A percentile compares a stretch with the other conserved stretches of the same genome.
phyloP scores from a whole-genome alignment of 108 stramenopile species.

The Chaetoceros muelleri region DNA sequence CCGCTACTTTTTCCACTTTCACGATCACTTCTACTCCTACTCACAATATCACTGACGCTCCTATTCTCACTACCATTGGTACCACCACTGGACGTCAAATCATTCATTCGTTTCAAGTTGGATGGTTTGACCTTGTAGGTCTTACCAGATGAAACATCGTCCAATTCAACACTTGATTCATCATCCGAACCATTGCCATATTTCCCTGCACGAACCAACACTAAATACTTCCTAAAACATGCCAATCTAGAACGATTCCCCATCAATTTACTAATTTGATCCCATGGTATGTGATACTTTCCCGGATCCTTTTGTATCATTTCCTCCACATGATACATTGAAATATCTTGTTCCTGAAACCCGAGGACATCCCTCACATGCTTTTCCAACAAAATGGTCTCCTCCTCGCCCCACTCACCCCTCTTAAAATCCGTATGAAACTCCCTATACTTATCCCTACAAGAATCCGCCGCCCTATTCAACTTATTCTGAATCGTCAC shows the following conservation, averaged over 20 bases:
- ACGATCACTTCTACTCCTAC: too few species aligned
- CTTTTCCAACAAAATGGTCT: constrained; percentile 35
- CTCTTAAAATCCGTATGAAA: constrained; percentile 37
- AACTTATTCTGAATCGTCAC: constrained; percentile 51
- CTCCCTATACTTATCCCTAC: constrained; percentile 67
- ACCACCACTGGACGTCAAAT: constrained; percentile 7
- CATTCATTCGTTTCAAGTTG: constrained; percentile 6
- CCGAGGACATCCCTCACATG: constrained; percentile 39
- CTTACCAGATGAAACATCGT: constrained; percentile 14
- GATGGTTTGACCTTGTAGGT: constrained; percentile 16
- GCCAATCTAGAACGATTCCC: constrained; percentile 50
- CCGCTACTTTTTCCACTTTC: too few species aligned
- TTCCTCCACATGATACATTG: constrained; percentile 37
- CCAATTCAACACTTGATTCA: constrained; percentile 16
- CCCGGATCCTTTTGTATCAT: constrained; percentile 34
- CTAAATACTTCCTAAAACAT: constrained; percentile 53
- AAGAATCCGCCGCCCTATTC: constrained; percentile 50
- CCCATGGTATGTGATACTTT: constrained; percentile 30
- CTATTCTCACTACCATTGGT: constrained; percentile 15
- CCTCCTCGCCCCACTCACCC: constrained; percentile 63
- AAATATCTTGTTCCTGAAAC: constrained; percentile 21
- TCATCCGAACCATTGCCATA: constrained; percentile 10
- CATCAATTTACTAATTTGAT: constrained; percentile 56
- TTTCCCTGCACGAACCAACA: constrained; percentile 9
- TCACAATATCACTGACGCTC: too few species aligned